Percentiles rank a stretch among this genome's conserved stretches.
Conservation (phyloP, 2,329 filamentous ascomycete genomes). For the Taxawa tesnikishii region DNA sequence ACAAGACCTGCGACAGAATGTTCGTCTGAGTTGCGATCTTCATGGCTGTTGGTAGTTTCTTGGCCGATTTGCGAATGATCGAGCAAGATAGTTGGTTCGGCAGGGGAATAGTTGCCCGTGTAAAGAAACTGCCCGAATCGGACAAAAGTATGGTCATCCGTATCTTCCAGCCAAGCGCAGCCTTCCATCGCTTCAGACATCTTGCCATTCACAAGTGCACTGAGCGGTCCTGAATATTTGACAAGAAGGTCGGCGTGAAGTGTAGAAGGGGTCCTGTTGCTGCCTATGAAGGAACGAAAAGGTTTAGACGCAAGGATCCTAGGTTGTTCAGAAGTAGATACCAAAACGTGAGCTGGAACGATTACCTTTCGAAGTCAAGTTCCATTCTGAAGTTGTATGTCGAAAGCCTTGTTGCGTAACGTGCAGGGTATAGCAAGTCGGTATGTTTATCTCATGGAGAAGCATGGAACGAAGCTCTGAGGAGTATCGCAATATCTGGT, state of each 20-base stretch:
- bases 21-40: too few relatives aligned
- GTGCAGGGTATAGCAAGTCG: too few relatives aligned
- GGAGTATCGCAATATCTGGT: too few relatives aligned
- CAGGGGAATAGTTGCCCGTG: slow-evolving; percentile 29
- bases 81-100: slow-evolving; percentile 1
- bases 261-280: slow-evolving; percentile 20
- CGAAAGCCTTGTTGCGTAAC: too few relatives aligned
- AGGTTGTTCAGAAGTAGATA: neutral
- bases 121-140: slow-evolving; percentile 39
- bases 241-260: slow-evolving; percentile 33
- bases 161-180: slow-evolving; percentile 28
- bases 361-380: slow-evolving; percentile 1
- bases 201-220: slow-evolving; percentile 31
- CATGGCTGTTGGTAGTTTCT: neutral
- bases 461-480: too few relatives aligned
- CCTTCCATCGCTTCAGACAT: slow-evolving; percentile 32
- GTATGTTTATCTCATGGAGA: too few relatives aligned
- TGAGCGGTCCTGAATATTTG: slow-evolving; percentile 30
- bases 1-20: too few relatives aligned
- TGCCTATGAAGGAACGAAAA: slow-evolving; percentile 1
- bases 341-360: neutral
- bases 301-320: slow-evolving; percentile 1
- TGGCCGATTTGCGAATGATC: neutral
- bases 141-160: slow-evolving; percentile 36
- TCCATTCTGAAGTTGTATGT: neutral